A percentile compares a stretch with the other conserved stretches of the same genome.
Conservation (phyloP, 805 yeast genomes). For the Zygotorulaspora chibaensis region DNA sequence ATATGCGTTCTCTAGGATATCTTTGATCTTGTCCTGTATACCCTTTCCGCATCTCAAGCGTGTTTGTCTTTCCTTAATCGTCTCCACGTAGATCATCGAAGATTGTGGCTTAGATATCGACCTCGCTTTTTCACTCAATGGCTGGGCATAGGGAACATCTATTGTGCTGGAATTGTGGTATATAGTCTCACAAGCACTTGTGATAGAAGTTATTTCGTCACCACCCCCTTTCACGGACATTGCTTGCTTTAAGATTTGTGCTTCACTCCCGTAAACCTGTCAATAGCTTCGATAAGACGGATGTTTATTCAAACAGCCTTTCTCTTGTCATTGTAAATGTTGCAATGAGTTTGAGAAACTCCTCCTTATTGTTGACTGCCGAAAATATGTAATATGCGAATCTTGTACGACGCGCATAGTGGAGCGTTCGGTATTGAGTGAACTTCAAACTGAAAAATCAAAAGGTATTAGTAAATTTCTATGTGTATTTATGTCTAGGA, state of each 20-base stretch:
- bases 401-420: too few relatives aligned
- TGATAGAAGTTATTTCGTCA: background rate
- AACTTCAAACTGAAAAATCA: background rate
- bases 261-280: too few relatives aligned
- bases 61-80: slow-evolving; percentile 12
- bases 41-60: slow-evolving; percentile 13
- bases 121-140: background rate
- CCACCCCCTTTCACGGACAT: background rate
- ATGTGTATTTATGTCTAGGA: background rate
- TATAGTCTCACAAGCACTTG: background rate
- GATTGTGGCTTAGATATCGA: background rate
- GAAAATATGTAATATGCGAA: too few relatives aligned
- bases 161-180: background rate
- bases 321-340: too few relatives aligned
- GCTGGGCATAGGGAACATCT: background rate
- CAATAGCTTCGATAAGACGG: too few relatives aligned
- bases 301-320: too few relatives aligned
- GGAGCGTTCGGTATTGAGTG: too few relatives aligned
- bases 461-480: background rate
- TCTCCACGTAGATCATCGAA: slow-evolving; percentile 14
- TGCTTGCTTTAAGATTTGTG: background rate
- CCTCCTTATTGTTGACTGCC: too few relatives aligned
- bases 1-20: slow-evolving; percentile 32
- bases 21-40: slow-evolving; percentile 26
- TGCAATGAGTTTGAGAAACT: too few relatives aligned